A percentile compares a stretch with the other conserved stretches of the same genome.
These are phyloP conservation scores for Gossypium schwendimanii DNA, from an alignment of 441 rosid species.

Conservation along the genomic window DNA sequence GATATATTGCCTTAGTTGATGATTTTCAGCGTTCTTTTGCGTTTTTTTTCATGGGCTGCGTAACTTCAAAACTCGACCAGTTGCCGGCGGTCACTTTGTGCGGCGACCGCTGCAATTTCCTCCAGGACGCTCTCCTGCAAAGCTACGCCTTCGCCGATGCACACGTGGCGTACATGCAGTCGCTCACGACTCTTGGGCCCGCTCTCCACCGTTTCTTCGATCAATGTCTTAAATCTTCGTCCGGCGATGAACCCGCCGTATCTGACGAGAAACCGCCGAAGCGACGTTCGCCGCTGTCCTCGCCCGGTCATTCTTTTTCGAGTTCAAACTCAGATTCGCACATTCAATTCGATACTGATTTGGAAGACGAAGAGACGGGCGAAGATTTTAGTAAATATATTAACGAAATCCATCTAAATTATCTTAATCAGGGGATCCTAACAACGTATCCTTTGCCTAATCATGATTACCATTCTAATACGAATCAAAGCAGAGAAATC, in stretches of 20 bases:
- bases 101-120: constrained; percentile 56
- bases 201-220: constrained; percentile 43
- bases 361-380: constrained; percentile 24
- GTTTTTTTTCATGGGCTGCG: constrained; percentile 57
- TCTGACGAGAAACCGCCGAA: neutral
- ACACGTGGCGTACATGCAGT: constrained; percentile 49
- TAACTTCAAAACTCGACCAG: constrained; percentile 58
- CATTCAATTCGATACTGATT: constrained; percentile 38
- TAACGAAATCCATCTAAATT: constrained; percentile 6
- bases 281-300: constrained; percentile 20
- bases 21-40: neutral
- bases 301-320: constrained; percentile 24
- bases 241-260: constrained; percentile 8
- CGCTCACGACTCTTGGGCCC: constrained; percentile 42
- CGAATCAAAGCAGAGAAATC: constrained; percentile 10
- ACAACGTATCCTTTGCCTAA: constrained; percentile 19
- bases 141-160: constrained; percentile 63
- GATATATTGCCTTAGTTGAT: neutral
- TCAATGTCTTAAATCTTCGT: constrained; percentile 16
- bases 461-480: constrained; percentile 3
- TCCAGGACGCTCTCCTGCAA: constrained; percentile 58
- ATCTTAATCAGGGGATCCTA: constrained; percentile 16
- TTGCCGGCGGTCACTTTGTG: constrained; percentile 73
- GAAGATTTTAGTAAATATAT: neutral
- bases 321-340: constrained; percentile 37